A percentile compares a stretch with the other conserved stretches of the same genome.
phyloP scores from a whole-genome alignment of 2,329 filamentous ascomycete genomes.

The Paraphaeosphaeria sporulosa region DNA sequence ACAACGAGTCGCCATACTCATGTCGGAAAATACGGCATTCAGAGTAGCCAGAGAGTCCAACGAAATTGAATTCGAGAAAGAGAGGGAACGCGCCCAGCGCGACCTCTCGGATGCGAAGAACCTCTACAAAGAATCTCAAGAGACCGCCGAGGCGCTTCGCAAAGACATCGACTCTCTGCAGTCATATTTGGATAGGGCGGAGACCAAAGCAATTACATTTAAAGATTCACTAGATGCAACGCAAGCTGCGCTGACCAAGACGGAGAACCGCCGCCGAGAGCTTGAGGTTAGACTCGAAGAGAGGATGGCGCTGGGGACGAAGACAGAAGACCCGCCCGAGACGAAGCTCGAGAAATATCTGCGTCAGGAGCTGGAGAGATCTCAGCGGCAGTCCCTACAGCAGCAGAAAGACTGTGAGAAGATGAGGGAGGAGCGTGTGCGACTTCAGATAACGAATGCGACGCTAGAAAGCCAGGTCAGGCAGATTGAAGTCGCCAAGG shows the following conservation, averaged over 20 bases:
- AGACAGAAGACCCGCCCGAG: constrained; percentile 13
- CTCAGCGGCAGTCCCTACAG: constrained; percentile 13
- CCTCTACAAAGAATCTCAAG: constrained; percentile 14
- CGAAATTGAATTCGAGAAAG: not conserved
- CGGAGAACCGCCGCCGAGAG: constrained; percentile 15
- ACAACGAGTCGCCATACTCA: not conserved
- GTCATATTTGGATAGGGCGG: not conserved
- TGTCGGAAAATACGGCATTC: not conserved
- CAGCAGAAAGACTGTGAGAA: constrained; percentile 17
- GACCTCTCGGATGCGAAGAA: constrained; percentile 12
- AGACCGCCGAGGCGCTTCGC: constrained; percentile 13
- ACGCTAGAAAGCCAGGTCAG: constrained; percentile 5
- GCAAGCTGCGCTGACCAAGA: constrained; percentile 13
- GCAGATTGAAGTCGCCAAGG: not conserved
- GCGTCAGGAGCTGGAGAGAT: constrained; percentile 16
- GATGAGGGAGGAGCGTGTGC: constrained; percentile 14
- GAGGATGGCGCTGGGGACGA: constrained; percentile 8
- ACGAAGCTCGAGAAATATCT: constrained; percentile 18
- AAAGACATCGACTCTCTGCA: constrained; percentile 10
- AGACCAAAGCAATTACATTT: not conserved
- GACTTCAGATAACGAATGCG: constrained; percentile 15
- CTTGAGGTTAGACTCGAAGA: constrained; percentile 18
- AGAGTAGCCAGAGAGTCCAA: not conserved
- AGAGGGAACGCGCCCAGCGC: constrained; percentile 12
- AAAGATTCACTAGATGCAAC: constrained; percentile 1